Percentiles rank a stretch among this genome's conserved stretches.
Evolutionary conservation across 495 filamentous ascomycete genomes (phyloP).

Genomic region (Annulohypoxylon nitens): DNA sequence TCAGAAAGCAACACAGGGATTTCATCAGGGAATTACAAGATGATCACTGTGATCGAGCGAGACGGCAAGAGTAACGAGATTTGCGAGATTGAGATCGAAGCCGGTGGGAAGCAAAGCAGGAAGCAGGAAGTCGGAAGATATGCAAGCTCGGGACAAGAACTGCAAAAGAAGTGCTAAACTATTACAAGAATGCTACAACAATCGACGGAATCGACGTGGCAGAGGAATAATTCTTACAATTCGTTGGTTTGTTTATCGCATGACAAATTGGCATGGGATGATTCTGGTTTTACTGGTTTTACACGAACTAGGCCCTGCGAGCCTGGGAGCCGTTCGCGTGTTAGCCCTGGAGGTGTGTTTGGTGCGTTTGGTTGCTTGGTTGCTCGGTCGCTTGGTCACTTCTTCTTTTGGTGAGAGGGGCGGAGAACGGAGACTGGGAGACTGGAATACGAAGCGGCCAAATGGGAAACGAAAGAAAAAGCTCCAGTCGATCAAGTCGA

Average conservation of each 20-base stretch:
- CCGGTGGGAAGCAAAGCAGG: background rate
- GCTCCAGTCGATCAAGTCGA: conserved; percentile 26
- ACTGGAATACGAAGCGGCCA: conserved; percentile 45
- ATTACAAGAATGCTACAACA: background rate
- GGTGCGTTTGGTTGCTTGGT: background rate
- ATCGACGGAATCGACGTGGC: conserved; percentile 18
- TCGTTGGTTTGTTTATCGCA: conserved; percentile 40
- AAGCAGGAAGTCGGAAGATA: background rate
- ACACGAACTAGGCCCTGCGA: conserved; percentile 39
- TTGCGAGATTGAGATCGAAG: conserved; percentile 14
- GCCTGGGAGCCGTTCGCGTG: conserved; percentile 32
- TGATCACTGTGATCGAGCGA: conserved; percentile 29
- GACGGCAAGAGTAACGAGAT: background rate
- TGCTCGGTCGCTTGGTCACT: background rate
- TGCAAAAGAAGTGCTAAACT: conserved; percentile 24
- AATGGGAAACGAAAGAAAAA: conserved; percentile 33
- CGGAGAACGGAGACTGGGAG: conserved; percentile 29
- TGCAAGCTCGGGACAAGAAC: conserved; percentile 36
- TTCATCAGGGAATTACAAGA: conserved; percentile 36
- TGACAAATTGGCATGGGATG: conserved; percentile 46
- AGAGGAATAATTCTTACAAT: conserved; percentile 27
- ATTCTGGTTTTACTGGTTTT: conserved; percentile 49
- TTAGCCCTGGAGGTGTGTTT: background rate
- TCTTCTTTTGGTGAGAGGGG: conserved; percentile 17
- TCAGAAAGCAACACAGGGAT: conserved; percentile 36